A percentile compares a stretch with the other conserved stretches of the same genome.
phyloP scores from a whole-genome alignment of 768 basidiomycete genomes.

The Trametes punicea region DNA sequence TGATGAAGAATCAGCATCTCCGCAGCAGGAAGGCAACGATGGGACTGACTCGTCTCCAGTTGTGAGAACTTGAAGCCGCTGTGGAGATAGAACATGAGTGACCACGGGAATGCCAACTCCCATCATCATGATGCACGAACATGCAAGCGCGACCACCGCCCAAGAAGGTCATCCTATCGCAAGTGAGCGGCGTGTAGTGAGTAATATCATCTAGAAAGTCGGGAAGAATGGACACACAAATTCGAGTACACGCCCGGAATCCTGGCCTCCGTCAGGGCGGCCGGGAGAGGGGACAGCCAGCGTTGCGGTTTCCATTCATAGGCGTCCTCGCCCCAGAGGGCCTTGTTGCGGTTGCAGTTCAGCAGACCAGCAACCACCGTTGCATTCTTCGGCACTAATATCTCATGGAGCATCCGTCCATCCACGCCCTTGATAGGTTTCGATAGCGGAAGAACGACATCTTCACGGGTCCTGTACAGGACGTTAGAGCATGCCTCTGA shows the following conservation, averaged over 20 bases:
- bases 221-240: constrained; percentile 29
- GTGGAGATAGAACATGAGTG: neutral
- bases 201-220: neutral
- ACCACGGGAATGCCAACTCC: no score
- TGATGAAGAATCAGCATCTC: no score
- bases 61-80: constrained; percentile 55
- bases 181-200: neutral
- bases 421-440: constrained; percentile 36
- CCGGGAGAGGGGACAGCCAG: constrained; percentile 42
- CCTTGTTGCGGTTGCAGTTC: constrained; percentile 37
- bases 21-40: no score
- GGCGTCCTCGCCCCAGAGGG: constrained; percentile 47
- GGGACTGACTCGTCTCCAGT: constrained; percentile 51
- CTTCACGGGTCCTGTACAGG: constrained; percentile 35
- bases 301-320: constrained; percentile 51
- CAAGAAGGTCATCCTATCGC: constrained; percentile 42
- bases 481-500: no score
- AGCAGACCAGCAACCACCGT: constrained; percentile 37
- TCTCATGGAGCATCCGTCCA: constrained; percentile 35
- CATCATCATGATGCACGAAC: constrained; percentile 32
- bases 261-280: constrained; percentile 34
- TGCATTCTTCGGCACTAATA: constrained; percentile 40
- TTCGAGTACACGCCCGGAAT: constrained; percentile 46
- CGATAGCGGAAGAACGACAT: constrained; percentile 41
- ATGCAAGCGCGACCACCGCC: constrained; percentile 45